These are phyloP conservation scores for Kwoniella bestiolae DNA, from an alignment of 768 basidiomycete genomes.

Conservation along the genomic window DNA sequence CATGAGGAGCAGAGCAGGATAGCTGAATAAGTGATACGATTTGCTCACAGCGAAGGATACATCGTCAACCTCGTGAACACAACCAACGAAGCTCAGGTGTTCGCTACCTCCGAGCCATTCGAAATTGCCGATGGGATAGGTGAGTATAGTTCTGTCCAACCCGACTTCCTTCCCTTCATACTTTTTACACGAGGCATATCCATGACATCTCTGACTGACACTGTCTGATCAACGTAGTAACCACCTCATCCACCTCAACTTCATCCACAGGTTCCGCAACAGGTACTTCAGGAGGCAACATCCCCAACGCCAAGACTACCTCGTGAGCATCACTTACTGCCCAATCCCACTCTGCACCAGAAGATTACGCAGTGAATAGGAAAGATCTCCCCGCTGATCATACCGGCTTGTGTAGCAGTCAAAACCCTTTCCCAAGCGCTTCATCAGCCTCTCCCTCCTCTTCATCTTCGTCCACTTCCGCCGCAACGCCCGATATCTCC, in stretches of 20 bases:
- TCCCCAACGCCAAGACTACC: slow-evolving; percentile 19
- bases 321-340: not conserved
- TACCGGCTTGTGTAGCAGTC: not conserved
- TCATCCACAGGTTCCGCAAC: slow-evolving; percentile 2
- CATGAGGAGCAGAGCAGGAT: no score
- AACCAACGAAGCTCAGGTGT: slow-evolving; percentile 37
- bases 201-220: not conserved
- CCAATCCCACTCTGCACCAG: no score
- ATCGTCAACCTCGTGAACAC: slow-evolving; percentile 47
- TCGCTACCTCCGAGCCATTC: slow-evolving; percentile 42
- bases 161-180: not conserved
- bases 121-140: slow-evolving; percentile 39
- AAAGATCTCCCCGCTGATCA: no score
- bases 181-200: not conserved
- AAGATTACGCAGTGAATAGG: no score
- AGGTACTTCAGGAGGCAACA: slow-evolving; percentile 2
- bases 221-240: slow-evolving; percentile 4
- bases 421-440: slow-evolving; percentile 2
- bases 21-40: no score
- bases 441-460: not conserved
- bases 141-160: slow-evolving; percentile 22
- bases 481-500: not conserved
- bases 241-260: not conserved
- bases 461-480: not conserved
- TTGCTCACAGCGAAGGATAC: slow-evolving; percentile 40